Evolutionary conservation across 768 basidiomycete species (phyloP).

Genomic region (Calocybe gangraenosa): DNA sequence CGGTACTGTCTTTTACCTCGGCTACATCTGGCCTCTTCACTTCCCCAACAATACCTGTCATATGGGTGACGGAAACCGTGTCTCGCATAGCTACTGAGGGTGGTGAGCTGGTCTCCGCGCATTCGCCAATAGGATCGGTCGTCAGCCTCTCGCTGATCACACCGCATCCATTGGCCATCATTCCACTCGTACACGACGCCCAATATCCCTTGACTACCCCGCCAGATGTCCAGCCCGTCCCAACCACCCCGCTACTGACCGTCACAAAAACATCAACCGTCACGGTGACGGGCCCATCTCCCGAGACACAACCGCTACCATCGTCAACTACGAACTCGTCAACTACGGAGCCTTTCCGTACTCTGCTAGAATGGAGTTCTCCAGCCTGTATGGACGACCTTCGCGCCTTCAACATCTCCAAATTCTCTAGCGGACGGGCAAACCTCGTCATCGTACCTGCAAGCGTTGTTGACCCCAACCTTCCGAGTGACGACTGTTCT

Average conservation of each 20-base stretch:
- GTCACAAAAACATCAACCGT: slow-evolving; percentile 24
- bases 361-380: slow-evolving; percentile 38
- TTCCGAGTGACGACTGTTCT: slow-evolving; percentile 21
- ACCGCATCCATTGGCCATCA: not conserved
- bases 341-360: not conserved
- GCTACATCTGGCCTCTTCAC: not conserved
- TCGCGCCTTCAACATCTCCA: slow-evolving; percentile 51
- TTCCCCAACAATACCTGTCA: not conserved
- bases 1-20: not conserved
- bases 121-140: too few relatives aligned
- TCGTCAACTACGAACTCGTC: slow-evolving; percentile 6
- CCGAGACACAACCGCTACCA: slow-evolving; percentile 4
- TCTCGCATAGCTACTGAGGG: not conserved
- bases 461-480: slow-evolving; percentile 22
- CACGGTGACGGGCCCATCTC: slow-evolving; percentile 15
- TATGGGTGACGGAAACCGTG: slow-evolving; percentile 6
- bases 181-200: not conserved
- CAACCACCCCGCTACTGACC: slow-evolving; percentile 3
- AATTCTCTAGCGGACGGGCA: slow-evolving; percentile 47
- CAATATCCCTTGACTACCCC: not conserved
- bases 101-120: not conserved
- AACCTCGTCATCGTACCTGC: slow-evolving; percentile 57
- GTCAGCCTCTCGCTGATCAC: not conserved
- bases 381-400: slow-evolving; percentile 57
- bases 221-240: not conserved